phyloP scores from a whole-genome alignment of 805 yeast genomes.

The Pichia pseudocactophila region DNA sequence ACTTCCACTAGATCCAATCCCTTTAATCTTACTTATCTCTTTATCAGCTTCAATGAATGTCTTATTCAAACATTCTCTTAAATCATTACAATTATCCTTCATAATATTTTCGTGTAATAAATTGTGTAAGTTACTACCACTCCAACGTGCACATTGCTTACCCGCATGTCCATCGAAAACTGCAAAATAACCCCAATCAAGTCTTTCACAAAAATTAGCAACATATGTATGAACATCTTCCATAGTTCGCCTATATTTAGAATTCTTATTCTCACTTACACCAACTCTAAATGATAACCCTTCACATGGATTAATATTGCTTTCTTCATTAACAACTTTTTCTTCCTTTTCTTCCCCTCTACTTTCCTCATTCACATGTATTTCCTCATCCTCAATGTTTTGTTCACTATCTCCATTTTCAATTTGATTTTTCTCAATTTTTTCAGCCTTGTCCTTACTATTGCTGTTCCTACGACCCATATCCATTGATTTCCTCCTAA shows the following conservation, averaged over 20 bases:
- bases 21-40: slow-evolving; percentile 43
- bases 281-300: slow-evolving; percentile 76
- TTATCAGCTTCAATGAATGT: slow-evolving; percentile 73
- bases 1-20: slow-evolving; percentile 75
- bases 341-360: not conserved
- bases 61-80: slow-evolving; percentile 56
- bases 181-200: slow-evolving; percentile 94
- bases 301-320: slow-evolving; percentile 33
- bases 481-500: slow-evolving; percentile 9
- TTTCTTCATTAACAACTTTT: not conserved
- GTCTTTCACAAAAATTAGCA: slow-evolving; percentile 82
- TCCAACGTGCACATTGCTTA: slow-evolving; percentile 85
- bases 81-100: slow-evolving; percentile 37
- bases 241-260: slow-evolving; percentile 78
- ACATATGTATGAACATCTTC: slow-evolving; percentile 94
- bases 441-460: not conserved
- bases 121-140: slow-evolving; percentile 77
- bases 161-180: slow-evolving; percentile 98
- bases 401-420: slow-evolving; percentile 2
- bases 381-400: slow-evolving; percentile 1
- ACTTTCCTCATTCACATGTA: slow-evolving; percentile 1
- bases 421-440: not conserved
- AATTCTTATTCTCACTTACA: slow-evolving; percentile 82
- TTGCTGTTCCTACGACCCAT: slow-evolving; percentile 7
- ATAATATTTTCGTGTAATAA: slow-evolving; percentile 52